Base-by-base conservation (phyloP, 208 protist species). In the Leishmania tropica region DNA sequence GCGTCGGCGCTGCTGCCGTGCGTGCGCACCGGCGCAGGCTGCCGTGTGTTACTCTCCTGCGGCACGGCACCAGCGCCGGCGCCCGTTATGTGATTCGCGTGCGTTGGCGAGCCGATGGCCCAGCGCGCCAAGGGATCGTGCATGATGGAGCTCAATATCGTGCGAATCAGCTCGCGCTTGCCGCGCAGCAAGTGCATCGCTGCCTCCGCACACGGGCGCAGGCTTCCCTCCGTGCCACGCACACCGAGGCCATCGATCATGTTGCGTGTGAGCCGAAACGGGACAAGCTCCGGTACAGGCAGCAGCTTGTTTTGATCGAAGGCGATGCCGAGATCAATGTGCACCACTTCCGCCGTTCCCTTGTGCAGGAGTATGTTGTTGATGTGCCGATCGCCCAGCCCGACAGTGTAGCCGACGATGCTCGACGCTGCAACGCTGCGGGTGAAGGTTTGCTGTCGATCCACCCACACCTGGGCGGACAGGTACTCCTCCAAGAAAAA, bases 251-350 rank as follows among this genome's bases (percentile, higher is more conserved):
- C 98, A 84, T 99, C 98, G n/a, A 99, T 92, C 10, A 99, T 83
- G 87, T 99, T 99, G 21, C 96, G 94, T 19, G 99, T 99, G 24
- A 99, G 84, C 7, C 99, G 90, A 85, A 99, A 99, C 1, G 99
- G 99, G 15, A 99, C 98, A 11, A 92, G 65, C 88, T 99, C 98
- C 35, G 99, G 99, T 15, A 98, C 88, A 6, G 83, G 85, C 13
- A 99, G 87, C 48, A 94, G 77, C 68, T 87, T 89, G 7, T 88
- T 96, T 83, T 99, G 95, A 45, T 98, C 96, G 88, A 99, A 99
- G 15, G 94, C 97, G 80, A 99, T 93, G 45, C 98, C 98, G 13
- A 99, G 88, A 81, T 99, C 99, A 83, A 99, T 99, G 79, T 99
- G 97, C 48, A 99, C 90, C 42, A 99, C 77, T 80, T 99, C 96